Conservation (phyloP, 2,329 filamentous ascomycete genomes). For the Thelonectria blattea region DNA sequence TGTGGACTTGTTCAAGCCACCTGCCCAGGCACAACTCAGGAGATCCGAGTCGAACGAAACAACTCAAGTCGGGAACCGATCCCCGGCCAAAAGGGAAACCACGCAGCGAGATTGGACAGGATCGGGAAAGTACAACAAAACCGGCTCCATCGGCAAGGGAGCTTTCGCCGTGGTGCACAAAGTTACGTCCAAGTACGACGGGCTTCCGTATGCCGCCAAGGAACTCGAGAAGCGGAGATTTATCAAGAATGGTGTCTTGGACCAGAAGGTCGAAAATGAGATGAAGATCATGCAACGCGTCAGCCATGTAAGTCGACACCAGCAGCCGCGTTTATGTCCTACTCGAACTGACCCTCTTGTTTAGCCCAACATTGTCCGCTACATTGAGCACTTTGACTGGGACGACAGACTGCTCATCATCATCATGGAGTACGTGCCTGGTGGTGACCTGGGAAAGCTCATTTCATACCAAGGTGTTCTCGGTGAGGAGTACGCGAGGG, state of each 20-base stretch:
- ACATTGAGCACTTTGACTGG: constrained; percentile 86
- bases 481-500: constrained; percentile 70
- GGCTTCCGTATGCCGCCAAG: constrained; percentile 86
- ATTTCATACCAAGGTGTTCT: constrained; percentile 68
- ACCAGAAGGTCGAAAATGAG: constrained; percentile 94
- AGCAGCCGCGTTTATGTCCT: background rate
- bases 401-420: constrained; percentile 87
- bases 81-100: constrained; percentile 36
- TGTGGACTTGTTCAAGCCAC: constrained; percentile 44
- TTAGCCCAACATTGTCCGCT: constrained; percentile 87
- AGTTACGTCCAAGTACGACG: constrained; percentile 84
- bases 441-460: constrained; percentile 81
- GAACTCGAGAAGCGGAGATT: constrained; percentile 93
- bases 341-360: constrained; percentile 18
- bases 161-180: constrained; percentile 95
- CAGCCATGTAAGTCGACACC: constrained; percentile 70
- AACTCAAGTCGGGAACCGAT: constrained; percentile 17
- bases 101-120: constrained; percentile 76
- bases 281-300: constrained; percentile 94
- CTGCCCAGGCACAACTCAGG: constrained; percentile 30
- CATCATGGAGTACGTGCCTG: constrained; percentile 90
- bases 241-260: constrained; percentile 88
- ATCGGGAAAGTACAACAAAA: constrained; percentile 82
- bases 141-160: constrained; percentile 84
- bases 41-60: constrained; percentile 32